These are phyloP conservation scores for Piper betle DNA, from an alignment of 164 flowering plant genomes.

Conservation along the genomic window DNA sequence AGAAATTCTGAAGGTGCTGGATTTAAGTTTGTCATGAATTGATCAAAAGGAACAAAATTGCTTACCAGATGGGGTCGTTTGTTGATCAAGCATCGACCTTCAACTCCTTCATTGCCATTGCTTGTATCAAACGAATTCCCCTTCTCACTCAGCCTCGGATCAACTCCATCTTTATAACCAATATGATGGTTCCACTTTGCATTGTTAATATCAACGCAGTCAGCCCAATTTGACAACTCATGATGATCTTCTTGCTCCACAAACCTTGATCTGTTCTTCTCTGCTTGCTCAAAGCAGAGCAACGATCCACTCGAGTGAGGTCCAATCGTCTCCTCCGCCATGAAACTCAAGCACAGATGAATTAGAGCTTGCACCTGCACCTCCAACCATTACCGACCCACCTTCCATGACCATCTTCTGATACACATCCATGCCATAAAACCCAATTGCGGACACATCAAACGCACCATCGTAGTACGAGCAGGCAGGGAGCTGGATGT, in stretches of 20 bases:
- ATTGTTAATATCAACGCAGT: constrained; percentile 9
- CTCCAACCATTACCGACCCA: constrained; percentile 11
- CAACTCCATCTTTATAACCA: constrained; percentile 5
- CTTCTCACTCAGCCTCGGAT: constrained; percentile 17
- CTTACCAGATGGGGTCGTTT: constrained; percentile 48
- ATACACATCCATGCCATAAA: constrained; percentile 6
- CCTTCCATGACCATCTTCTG: constrained; percentile 8
- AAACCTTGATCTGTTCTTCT: constrained; percentile 2
- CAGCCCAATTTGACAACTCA: constrained; percentile 30
- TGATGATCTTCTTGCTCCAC: not conserved
- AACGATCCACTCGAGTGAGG: constrained; percentile 25
- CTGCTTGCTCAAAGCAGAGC: constrained; percentile 41
- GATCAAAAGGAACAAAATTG: not conserved
- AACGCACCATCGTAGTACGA: constrained; percentile 13
- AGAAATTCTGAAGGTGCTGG: not conserved
- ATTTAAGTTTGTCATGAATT: not conserved
- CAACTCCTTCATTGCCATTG: constrained; percentile 12
- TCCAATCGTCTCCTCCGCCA: constrained; percentile 14
- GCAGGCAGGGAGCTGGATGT: constrained; percentile 12
- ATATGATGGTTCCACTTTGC: constrained; percentile 10
- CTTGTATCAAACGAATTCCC: constrained; percentile 23
- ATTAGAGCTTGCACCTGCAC: constrained; percentile 13
- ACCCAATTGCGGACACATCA: constrained; percentile 12
- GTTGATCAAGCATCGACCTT: constrained; percentile 9
- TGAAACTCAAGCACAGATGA: constrained; percentile 40